A percentile compares a stretch with the other conserved stretches of the same genome.
phyloP scores from a whole-genome alignment of 1,284 basidiomycete species.

The Boletellus dicymbophilus region DNA sequence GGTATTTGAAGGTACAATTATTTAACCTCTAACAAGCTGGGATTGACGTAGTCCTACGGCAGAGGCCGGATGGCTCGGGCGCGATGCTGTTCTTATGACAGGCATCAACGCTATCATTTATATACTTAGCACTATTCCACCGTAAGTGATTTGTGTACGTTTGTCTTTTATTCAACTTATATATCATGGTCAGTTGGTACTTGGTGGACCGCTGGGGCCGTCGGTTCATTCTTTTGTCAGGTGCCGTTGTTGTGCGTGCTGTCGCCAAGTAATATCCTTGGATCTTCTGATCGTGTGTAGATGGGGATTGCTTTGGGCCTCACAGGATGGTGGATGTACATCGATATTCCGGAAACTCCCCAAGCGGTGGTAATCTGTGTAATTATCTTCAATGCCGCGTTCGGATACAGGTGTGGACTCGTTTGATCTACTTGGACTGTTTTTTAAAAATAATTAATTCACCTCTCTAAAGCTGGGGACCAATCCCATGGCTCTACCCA shows the following conservation, averaged over 20 bases:
- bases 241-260: constrained; percentile 76
- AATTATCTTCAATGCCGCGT: constrained; percentile 92
- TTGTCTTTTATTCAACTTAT: constrained; percentile 3
- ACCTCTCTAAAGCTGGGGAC: constrained; percentile 56
- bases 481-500: constrained; percentile 87
- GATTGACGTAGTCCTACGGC: constrained; percentile 28
- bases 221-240: constrained; percentile 87
- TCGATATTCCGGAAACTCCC: constrained; percentile 85
- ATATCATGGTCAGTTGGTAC: constrained; percentile 72
- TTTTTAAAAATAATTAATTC: too few relatives aligned
- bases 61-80: constrained; percentile 98
- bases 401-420: constrained; percentile 72
- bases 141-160: constrained; percentile 47
- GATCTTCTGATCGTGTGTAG: constrained; percentile 37
- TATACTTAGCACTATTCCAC: constrained; percentile 78
- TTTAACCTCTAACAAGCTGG: background rate
- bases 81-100: constrained; percentile 96
- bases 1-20: constrained; percentile 75
- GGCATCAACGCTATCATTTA: constrained; percentile 94
- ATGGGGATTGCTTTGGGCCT: constrained; percentile 79
- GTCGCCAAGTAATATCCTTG: constrained; percentile 1
- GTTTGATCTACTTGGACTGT: background rate
- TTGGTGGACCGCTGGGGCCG: constrained; percentile 93
- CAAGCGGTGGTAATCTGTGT: constrained; percentile 91
- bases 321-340: constrained; percentile 92